Percentiles rank a stretch among this genome's conserved stretches.
Conservation (phyloP, 169 alveolate species). For the Plasmodium vinckei region DNA sequence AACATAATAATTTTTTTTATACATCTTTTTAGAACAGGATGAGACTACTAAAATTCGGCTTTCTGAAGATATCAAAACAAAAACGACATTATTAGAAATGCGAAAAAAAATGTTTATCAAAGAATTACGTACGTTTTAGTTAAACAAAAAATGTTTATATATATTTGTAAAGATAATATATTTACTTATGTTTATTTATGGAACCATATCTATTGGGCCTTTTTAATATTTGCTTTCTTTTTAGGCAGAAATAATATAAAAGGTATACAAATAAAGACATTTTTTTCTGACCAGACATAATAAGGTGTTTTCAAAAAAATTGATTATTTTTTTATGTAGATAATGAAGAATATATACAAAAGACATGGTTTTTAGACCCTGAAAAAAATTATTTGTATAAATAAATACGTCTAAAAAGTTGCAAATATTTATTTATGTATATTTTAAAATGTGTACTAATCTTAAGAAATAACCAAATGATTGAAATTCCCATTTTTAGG, state of each 20-base stretch:
- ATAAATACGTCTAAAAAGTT: not conserved
- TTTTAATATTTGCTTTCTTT: not conserved
- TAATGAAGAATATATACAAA: constrained; percentile 9
- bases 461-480: too few species aligned
- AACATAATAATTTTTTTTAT: not conserved
- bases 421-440: not conserved
- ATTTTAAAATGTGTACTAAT: not conserved
- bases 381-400: constrained; percentile 43
- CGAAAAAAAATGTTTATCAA: constrained; percentile 26
- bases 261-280: not conserved
- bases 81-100: constrained; percentile 24
- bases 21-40: constrained; percentile 6
- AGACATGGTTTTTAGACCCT: constrained; percentile 46
- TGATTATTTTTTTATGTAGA: not conserved
- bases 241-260: constrained; percentile 2
- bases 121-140: constrained; percentile 32
- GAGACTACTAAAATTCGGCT: constrained; percentile 15
- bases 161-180: too few species aligned
- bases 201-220: not conserved
- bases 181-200: too few species aligned
- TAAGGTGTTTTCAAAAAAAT: not conserved
- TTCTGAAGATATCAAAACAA: constrained; percentile 43
- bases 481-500: constrained; percentile 8
- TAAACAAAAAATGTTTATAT: not conserved
- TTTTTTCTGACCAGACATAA: not conserved